Evolutionary conservation across 148 eudicot genomes (phyloP), one percentile per base, ranked within the genome.

Genomic region (Rhododendron ovatum): DNA sequence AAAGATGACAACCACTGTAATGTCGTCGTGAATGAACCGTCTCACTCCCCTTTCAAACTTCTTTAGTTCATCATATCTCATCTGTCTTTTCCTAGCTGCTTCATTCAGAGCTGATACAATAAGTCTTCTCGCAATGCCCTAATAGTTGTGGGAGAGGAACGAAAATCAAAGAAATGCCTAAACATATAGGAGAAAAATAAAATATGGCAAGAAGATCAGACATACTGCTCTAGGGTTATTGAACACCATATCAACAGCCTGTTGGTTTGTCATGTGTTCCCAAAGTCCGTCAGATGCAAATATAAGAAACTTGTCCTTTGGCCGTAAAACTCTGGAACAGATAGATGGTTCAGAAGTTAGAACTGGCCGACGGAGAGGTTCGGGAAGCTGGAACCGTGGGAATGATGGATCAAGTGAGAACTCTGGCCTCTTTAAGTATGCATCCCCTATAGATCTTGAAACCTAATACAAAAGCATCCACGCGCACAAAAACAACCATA

Each of bases 231-330:
- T 87, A 61, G 92, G 94, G 80, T 84, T 88, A 11, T 88, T 89
- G 81, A 85, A 80, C 53, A 92, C 93, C 41, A 93, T 90, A 74
- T 92, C 90, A 26, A 92, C 96, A 39, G 93, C 96, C 87, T 90
- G 89, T 86, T 93, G 90, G 85, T 93, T 92, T 45, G 94, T 85
- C 84, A 93, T 26, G 90, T 93, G 92, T 53, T 93, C 95, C 95
- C 95, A 93, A 35, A 93, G 93, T 22, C 98, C 98, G 92, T 95
- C 98, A 50, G 98, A 93, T 81, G 98, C 98, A 92, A 95, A 92
- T 75, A 95, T 93, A 11, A 95, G 17, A 86, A 96, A 96, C 78
- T 84, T 87, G 82, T 95, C 98, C 65, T 82, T 82, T 35, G 94
- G 91, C 74, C 82, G 88, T 45, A 94, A 82, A 75, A 22, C 85